Evolutionary conservation across 2,329 filamentous ascomycete species (phyloP).

Genomic region (Verticillium isaacii): DNA sequence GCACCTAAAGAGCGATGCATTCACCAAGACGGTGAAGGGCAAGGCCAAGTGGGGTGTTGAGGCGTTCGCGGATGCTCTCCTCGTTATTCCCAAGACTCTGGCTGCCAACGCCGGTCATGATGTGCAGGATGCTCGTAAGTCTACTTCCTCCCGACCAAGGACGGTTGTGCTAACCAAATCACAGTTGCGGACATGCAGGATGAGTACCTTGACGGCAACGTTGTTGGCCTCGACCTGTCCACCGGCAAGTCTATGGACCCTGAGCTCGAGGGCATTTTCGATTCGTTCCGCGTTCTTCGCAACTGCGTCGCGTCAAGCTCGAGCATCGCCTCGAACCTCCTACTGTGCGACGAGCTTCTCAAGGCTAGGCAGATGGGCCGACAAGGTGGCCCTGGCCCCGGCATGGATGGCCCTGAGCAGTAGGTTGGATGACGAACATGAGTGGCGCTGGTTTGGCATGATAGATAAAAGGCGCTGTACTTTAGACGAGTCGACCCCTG

Average conservation of each 20-base stretch:
- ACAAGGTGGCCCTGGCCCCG: conserved; percentile 56
- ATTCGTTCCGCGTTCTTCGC: conserved; percentile 90
- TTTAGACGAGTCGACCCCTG: conserved; percentile 12
- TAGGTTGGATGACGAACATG: conserved; percentile 22
- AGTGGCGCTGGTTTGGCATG: conserved; percentile 35
- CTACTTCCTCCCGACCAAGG: conserved; percentile 11
- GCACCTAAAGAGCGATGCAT: conserved; percentile 81
- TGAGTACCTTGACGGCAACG: conserved; percentile 75
- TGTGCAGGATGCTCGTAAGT: conserved; percentile 88
- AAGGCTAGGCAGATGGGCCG: conserved; percentile 95
- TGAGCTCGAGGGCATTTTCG: conserved; percentile 84
- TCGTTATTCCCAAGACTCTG: conserved; percentile 95
- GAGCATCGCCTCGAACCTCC: conserved; percentile 89
- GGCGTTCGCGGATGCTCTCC: conserved; percentile 89
- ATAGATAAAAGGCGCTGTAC: conserved; percentile 29
- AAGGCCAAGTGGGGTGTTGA: conserved; percentile 96
- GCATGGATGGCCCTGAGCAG: conserved; percentile 57
- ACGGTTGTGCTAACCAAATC: neutral
- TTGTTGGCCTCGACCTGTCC: conserved; percentile 80
- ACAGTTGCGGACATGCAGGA: conserved; percentile 82
- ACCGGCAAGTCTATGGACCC: conserved; percentile 95
- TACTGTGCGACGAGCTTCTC: conserved; percentile 93
- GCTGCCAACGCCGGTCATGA: conserved; percentile 95
- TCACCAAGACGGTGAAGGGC: conserved; percentile 88
- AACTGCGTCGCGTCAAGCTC: conserved; percentile 93